Evolutionary conservation across 2,329 filamentous ascomycete species (phyloP).

Genomic region (Fusarium subglutinans): DNA sequence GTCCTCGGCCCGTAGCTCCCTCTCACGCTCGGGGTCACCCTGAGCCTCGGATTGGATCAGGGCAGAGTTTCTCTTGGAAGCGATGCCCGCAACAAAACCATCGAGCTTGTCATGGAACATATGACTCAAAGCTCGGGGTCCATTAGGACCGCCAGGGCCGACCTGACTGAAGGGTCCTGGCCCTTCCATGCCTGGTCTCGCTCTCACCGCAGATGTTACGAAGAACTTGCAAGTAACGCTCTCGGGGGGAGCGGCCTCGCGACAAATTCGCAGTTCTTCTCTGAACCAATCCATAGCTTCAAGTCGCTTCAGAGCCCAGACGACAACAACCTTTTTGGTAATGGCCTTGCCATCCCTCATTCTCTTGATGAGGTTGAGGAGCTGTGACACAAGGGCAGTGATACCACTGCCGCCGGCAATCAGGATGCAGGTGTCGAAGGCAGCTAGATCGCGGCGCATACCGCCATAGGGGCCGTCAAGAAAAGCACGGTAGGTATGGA

Average conservation of each 20-base stretch:
- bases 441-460: conserved; percentile 87
- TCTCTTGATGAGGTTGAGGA: conserved; percentile 93
- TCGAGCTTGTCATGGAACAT: conserved; percentile 88
- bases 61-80: conserved; percentile 85
- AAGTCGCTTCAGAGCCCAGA: conserved; percentile 92
- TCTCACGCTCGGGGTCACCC: conserved; percentile 81
- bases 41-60: conserved; percentile 83
- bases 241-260: conserved; percentile 87
- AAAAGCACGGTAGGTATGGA: conserved; percentile 91
- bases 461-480: conserved; percentile 95
- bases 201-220: conserved; percentile 74
- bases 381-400: conserved; percentile 89
- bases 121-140: conserved; percentile 72
- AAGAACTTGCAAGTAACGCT: conserved; percentile 95
- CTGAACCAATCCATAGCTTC: conserved; percentile 99
- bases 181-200: conserved; percentile 49
- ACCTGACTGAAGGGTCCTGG: conserved; percentile 55
- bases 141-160: conserved; percentile 32
- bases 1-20: conserved; percentile 81
- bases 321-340: conserved; percentile 86
- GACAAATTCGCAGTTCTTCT: conserved; percentile 90
- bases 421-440: conserved; percentile 92
- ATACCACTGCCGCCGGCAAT: conserved; percentile 96
- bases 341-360: conserved; percentile 96
- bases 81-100: conserved; percentile 86